Evolutionary conservation across 805 yeast species (phyloP).

Genomic region (Ogataea polymorpha): DNA sequence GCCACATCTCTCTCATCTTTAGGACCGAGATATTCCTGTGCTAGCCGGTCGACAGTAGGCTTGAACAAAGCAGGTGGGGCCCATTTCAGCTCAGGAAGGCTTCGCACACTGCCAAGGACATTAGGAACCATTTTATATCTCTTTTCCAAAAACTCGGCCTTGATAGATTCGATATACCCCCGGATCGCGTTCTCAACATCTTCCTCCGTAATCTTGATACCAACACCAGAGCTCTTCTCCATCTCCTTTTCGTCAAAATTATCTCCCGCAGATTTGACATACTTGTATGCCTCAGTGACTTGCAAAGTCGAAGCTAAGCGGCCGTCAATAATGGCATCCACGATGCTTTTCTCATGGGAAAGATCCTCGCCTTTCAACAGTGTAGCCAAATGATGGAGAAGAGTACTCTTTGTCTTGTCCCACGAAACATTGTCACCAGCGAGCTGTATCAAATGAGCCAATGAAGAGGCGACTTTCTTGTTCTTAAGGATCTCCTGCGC

Average conservation of each 20-base stretch:
- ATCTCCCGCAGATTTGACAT: constrained; percentile 51
- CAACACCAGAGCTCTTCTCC: constrained; percentile 76
- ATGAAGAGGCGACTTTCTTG: constrained; percentile 73
- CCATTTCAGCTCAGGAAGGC: constrained; percentile 78
- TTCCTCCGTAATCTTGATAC: constrained; percentile 64
- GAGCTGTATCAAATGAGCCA: constrained; percentile 55
- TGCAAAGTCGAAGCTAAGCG: constrained; percentile 68
- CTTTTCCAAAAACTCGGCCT: constrained; percentile 58
- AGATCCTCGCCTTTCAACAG: constrained; percentile 59
- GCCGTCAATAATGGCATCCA: constrained; percentile 60
- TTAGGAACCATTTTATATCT: constrained; percentile 80
- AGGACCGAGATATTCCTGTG: constrained; percentile 79
- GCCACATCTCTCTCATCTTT: constrained; percentile 91
- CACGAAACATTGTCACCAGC: constrained; percentile 36
- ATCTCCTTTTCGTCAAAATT: constrained; percentile 47
- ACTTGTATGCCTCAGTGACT: constrained; percentile 76
- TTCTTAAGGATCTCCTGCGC: constrained; percentile 80
- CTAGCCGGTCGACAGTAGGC: constrained; percentile 76
- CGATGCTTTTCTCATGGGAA: constrained; percentile 48
- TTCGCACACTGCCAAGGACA: constrained; percentile 73
- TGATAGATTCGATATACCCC: constrained; percentile 57
- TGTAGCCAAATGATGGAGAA: constrained; percentile 76
- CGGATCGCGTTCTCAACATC: constrained; percentile 59
- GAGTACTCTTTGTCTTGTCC: constrained; percentile 58
- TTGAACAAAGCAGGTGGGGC: constrained; percentile 86